Evolutionary conservation across 495 filamentous ascomycete species (phyloP), one percentile per base, ranked within the genome.

Genomic region (Extremus antarcticus): DNA sequence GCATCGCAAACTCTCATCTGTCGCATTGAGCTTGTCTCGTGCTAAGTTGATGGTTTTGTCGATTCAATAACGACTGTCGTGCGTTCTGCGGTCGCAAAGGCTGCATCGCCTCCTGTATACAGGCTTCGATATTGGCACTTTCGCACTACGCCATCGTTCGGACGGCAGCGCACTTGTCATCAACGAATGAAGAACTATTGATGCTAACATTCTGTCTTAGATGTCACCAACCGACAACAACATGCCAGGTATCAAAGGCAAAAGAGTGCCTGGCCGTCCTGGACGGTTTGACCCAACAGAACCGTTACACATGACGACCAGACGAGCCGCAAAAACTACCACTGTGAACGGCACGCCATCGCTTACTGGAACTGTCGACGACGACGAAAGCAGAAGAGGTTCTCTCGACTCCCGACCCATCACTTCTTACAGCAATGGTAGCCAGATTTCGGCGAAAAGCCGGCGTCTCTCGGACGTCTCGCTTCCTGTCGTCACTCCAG

Each of bases 281-380:
- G 56, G 59, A 24, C 50, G 56, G 21, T 58, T 58, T 32, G 59
- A 62, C 32, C 59, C 59, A 3, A 50, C 55, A n/a, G 40, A 41
- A 32, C 59, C 59, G n/a, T 39, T 62, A n/a, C 59, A 62, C 32
- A 62, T 62, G 59, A 62, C 59, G 15, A 62, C 59, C 19, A 50
- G 59, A 11, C 49, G 55, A 17, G 38, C 40, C 25, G 52, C 47
- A 16, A 54, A 50, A 47, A 21, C 23, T 7, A 13, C 11, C 13
- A 39, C 35, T 11, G 15, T 23, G 11, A 51, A 54, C 21, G 51
- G 29, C 20, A 21, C 48, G 9, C 51, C 55, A 19, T 62, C 59
- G 8, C 43, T 38, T 51, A 58, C 54, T 19, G 56, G 59, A 39
- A 58, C 59, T 47, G 23, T 17, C 1, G 25, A 62, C 11, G 52